These are phyloP conservation scores for Olyra latifolia DNA, from an alignment of 176 grass and related monocot species.

Conservation along the genomic window DNA sequence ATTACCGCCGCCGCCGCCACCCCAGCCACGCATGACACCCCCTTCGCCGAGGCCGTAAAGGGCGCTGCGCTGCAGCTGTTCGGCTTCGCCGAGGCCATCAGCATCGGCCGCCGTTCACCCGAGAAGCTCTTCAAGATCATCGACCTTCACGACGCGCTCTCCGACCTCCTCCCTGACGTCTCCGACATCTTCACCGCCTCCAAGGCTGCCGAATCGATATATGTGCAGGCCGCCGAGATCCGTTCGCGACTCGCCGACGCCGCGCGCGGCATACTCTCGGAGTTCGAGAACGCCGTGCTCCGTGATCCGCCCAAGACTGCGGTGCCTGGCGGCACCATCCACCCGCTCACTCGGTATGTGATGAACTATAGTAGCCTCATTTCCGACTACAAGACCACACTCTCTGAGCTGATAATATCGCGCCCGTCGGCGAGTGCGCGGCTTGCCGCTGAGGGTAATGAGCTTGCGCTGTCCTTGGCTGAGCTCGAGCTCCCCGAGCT, in stretches of 20 bases:
- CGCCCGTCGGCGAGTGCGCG: constrained; percentile 61
- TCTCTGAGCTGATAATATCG: constrained; percentile 67
- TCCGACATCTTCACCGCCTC: constrained; percentile 67
- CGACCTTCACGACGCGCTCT: constrained; percentile 85
- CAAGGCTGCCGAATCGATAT: constrained; percentile 76
- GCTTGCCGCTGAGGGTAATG: constrained; percentile 55
- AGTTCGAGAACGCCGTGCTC: constrained; percentile 98
- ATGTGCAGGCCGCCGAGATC: constrained; percentile 81
- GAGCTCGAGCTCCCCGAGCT: constrained; percentile 72
- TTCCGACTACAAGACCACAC: constrained; percentile 80
- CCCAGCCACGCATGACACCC: constrained; percentile 49
- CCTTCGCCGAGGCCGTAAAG: constrained; percentile 85
- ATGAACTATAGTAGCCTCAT: constrained; percentile 96
- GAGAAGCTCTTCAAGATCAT: constrained; percentile 98
- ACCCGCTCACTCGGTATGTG: constrained; percentile 90
- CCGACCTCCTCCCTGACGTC: constrained; percentile 86
- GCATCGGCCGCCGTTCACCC: constrained; percentile 85
- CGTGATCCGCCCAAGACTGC: constrained; percentile 68
- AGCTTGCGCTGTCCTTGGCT: constrained; percentile 37
- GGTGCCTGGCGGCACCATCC: constrained; percentile 83
- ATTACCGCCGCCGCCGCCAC: constrained; percentile 20
- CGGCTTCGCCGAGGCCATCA: constrained; percentile 92
- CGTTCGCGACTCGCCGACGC: constrained; percentile 78
- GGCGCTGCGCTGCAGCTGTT: constrained; percentile 86
- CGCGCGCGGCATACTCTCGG: constrained; percentile 86